Base-by-base conservation (phyloP, 2,329 filamentous ascomycete species). In the Arachnomyces sp. region DNA sequence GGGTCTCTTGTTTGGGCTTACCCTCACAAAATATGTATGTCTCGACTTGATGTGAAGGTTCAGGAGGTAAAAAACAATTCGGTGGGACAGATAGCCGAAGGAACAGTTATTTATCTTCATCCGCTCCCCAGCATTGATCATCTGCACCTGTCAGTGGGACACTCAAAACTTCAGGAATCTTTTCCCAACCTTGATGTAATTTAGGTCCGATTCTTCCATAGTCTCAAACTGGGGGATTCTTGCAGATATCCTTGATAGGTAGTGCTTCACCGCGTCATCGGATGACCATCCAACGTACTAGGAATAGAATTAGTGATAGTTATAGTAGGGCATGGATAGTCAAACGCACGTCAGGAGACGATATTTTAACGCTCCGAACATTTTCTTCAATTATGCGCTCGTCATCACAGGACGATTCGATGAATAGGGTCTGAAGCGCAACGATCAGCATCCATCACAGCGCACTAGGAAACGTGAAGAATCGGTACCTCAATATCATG, bases 21-120 rank as follows among this genome's bases (percentile, higher is more conserved):
- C 82, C 47, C 90, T 78, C 35, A 82, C 89, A 61, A 96, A 96
- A 64, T 93, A 96, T 5, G 88, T 96, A 47, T 86, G 86, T 42
- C 90, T 79, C 36, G 84, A 84, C 63, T 98, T 96, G 71, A 95
- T 95, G 63, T 98, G 92, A 16, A 96, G 72, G 56, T 98, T 98
- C 57, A 94, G 85, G 34, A 98, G 78, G 63, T 96, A 98, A 65
- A 98, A 98, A 40, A 98, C 90, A 50, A 98, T 98, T 45, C 92
- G 81, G 60, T 98, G 89, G 1, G 89, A 94, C 25, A 98, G 75
- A 58, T 98, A 98, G 53, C 89, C 90, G 62, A 98, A 96, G 57
- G 83, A 89, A 59, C 92, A 85, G 51, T 96, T 95, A 68, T 98
- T 98, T 64, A 96, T 90, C 53, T 90, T 83, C 57, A 98, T 83